These are phyloP conservation scores for Erodium trifolium DNA, from an alignment of 441 rosid genomes.

Conservation along the genomic window DNA sequence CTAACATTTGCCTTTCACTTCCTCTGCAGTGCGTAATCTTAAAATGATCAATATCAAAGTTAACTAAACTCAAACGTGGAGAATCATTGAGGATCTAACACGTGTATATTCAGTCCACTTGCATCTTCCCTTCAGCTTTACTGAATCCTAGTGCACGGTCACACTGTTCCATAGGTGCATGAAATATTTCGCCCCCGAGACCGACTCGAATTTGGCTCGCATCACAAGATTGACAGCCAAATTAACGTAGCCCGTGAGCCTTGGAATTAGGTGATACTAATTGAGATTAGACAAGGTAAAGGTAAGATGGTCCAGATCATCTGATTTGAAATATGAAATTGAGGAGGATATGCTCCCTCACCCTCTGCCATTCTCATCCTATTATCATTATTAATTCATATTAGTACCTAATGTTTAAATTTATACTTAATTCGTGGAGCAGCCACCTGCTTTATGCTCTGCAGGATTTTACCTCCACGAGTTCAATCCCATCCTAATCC, in stretches of 20 bases:
- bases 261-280: not conserved
- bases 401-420: too few species aligned
- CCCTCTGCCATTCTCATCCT: conserved; percentile 3
- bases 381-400: too few species aligned
- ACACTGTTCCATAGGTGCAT: conserved; percentile 2
- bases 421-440: not conserved
- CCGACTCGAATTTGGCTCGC: not conserved
- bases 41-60: too few species aligned
- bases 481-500: not conserved
- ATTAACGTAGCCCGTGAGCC: not conserved
- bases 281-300: not conserved
- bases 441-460: not conserved
- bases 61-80: not conserved
- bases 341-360: not conserved
- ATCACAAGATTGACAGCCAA: not conserved
- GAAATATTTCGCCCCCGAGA: not conserved
- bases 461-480: not conserved
- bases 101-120: not conserved
- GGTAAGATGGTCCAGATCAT: not conserved
- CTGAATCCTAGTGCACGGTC: not conserved
- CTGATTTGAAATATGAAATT: not conserved
- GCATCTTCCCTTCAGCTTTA: not conserved
- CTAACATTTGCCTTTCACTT: too few species aligned
- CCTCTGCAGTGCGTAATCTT: too few species aligned
- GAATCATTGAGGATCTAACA: not conserved